Evolutionary conservation across 768 basidiomycete genomes (phyloP).

Genomic region (Suillus alpinus): DNA sequence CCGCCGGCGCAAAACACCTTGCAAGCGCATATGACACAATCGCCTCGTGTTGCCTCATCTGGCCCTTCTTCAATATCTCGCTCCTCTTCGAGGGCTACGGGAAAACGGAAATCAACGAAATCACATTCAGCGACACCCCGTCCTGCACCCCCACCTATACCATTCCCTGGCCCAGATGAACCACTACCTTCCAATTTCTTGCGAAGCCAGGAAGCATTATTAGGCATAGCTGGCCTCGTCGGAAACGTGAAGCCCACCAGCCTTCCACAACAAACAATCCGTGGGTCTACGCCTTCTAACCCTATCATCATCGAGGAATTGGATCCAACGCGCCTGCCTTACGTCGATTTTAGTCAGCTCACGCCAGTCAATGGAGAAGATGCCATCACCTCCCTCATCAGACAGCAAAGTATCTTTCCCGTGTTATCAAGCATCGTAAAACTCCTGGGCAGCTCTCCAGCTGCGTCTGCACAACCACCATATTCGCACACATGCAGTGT

Average conservation of each 20-base stretch:
- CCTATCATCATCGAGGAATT: constrained; percentile 73
- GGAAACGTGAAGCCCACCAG: constrained; percentile 60
- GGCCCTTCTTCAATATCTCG: constrained; percentile 8
- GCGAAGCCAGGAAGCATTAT: constrained; percentile 67
- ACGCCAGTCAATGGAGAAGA: constrained; percentile 55
- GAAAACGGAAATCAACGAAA: constrained; percentile 34
- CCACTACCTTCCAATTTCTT: constrained; percentile 67
- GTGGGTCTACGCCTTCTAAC: constrained; percentile 55
- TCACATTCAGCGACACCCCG: constrained; percentile 42
- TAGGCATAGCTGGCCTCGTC: constrained; percentile 72
- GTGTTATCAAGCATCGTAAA: constrained; percentile 61
- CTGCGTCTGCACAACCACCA: constrained; percentile 4
- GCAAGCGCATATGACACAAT: neutral
- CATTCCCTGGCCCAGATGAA: constrained; percentile 58
- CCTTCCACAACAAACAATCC: constrained; percentile 39
- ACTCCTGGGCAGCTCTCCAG: constrained; percentile 44
- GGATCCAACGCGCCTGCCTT: constrained; percentile 27
- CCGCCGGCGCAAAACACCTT: neutral
- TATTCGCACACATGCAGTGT: neutral
- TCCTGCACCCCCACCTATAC: constrained; percentile 52
- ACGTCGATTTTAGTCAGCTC: constrained; percentile 40
- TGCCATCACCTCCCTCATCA: constrained; percentile 55
- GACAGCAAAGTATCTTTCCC: constrained; percentile 65
- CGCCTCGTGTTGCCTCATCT: neutral
- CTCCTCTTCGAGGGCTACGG: constrained; percentile 16